A percentile compares a stretch with the other conserved stretches of the same genome.
phyloP scores from a whole-genome alignment of 2,329 filamentous ascomycete species.

The Fonsecaea pedrosoi region DNA sequence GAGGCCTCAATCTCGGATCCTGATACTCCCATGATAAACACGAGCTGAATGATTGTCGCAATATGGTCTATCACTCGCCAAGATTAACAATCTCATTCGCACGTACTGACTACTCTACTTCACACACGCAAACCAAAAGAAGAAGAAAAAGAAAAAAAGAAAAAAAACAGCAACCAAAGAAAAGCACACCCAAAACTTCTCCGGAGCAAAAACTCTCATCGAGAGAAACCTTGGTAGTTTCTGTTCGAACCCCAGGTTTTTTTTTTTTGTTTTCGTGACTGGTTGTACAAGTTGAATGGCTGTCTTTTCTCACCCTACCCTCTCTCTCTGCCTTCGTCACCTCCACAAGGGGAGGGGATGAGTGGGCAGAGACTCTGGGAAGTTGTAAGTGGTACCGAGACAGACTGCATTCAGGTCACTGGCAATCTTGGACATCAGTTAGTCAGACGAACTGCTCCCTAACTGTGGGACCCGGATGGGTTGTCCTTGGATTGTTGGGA shows the following conservation, averaged over 20 bases:
- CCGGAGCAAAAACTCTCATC: not conserved
- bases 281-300: not conserved
- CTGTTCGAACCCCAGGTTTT: conserved; percentile 2
- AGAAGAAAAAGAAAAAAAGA: too few relatives aligned
- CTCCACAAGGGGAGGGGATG: not conserved
- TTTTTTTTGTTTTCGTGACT: not conserved
- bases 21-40: too few relatives aligned
- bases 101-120: not conserved
- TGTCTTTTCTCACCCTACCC: not conserved
- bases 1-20: too few relatives aligned
- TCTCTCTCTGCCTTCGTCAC: not conserved
- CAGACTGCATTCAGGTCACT: not conserved
- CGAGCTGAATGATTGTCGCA: too few relatives aligned
- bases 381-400: not conserved
- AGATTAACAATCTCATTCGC: not conserved
- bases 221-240: not conserved
- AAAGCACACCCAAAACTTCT: conserved; percentile 4
- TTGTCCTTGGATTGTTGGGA: conserved; percentile 1
- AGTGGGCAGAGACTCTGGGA: not conserved
- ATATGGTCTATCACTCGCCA: not conserved
- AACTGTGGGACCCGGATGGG: not conserved
- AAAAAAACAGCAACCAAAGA: not conserved
- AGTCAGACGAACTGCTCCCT: conserved; percentile 5
- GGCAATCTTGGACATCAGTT: not conserved
- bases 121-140: not conserved